Percentiles rank a stretch among this genome's conserved stretches.
phyloP scores from a whole-genome alignment of 345 rosid genomes.

The Arabidopsis suecica region DNA sequence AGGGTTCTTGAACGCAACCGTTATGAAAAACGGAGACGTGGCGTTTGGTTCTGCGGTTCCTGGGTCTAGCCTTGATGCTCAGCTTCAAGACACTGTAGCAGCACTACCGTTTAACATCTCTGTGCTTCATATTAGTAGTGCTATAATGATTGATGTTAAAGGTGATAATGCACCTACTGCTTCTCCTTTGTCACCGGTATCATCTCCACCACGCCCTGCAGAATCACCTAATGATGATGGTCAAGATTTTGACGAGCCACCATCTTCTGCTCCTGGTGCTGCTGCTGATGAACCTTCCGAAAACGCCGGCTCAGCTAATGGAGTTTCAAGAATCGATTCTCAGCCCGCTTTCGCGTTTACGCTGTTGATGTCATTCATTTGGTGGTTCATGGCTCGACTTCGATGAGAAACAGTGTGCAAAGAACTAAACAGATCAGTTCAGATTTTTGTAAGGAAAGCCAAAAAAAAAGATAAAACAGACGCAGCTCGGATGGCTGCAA shows the following conservation, averaged over 20 bases:
- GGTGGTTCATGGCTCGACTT: constrained; percentile 31
- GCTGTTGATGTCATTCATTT: constrained; percentile 30
- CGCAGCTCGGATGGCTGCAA: background rate
- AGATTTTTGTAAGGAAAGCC: constrained; percentile 2
- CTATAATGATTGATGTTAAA: constrained; percentile 49
- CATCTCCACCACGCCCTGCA: constrained; percentile 24
- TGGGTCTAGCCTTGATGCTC: constrained; percentile 66
- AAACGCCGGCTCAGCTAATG: background rate
- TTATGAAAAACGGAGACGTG: constrained; percentile 66
- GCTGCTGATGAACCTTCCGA: constrained; percentile 21
- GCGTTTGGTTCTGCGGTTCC: constrained; percentile 72
- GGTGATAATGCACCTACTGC: constrained; percentile 11
- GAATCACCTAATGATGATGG: constrained; percentile 29
- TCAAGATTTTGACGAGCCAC: constrained; percentile 8
- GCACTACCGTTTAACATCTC: constrained; percentile 74
- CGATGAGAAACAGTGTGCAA: constrained; percentile 16
- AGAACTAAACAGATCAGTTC: constrained; percentile 9
- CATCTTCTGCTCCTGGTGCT: constrained; percentile 21
- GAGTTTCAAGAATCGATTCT: constrained; percentile 14
- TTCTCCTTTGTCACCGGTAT: constrained; percentile 16
- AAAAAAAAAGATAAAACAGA: background rate
- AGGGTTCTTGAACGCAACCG: constrained; percentile 84
- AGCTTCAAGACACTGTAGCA: constrained; percentile 61
- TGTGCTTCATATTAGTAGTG: constrained; percentile 60
- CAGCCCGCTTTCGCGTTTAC: constrained; percentile 8